Conservation (phyloP, 1,284 basidiomycete genomes). For the Rhodotorula sp. region DNA sequence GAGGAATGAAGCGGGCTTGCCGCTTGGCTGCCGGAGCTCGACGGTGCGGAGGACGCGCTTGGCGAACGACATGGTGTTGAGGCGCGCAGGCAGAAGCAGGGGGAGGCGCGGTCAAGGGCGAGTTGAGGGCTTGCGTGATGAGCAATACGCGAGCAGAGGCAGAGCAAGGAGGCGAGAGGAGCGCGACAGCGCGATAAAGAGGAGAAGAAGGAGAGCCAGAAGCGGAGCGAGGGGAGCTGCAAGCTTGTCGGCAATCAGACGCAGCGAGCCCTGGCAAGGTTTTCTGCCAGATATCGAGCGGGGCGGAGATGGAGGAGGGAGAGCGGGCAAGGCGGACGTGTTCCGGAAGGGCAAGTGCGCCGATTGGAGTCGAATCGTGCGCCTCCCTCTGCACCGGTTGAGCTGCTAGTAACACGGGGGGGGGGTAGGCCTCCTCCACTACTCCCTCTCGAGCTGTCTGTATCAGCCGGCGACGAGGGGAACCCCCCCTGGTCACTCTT, state of each 20-base stretch:
- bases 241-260: background rate
- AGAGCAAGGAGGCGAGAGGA: no score
- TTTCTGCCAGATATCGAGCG: background rate
- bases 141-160: no score
- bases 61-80: conserved; percentile 7
- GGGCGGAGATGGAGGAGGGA: no score
- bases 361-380: no score
- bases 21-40: conserved; percentile 22
- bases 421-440: no score
- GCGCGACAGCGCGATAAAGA: background rate
- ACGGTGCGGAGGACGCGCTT: conserved; percentile 5
- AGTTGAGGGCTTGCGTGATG: no score
- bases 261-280: background rate
- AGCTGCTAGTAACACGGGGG: background rate
- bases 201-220: background rate
- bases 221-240: background rate
- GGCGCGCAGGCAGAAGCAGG: background rate
- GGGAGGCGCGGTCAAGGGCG: background rate
- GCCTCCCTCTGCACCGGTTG: no score
- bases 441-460: no score
- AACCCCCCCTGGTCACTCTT: no score
- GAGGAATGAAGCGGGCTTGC: conserved; percentile 7
- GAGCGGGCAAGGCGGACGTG: no score
- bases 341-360: no score
- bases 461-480: no score